Percentiles rank a stretch among this genome's conserved stretches.
phyloP scores from a whole-genome alignment of 2,329 filamentous ascomycete genomes.

The Blastomyces gilchristii region DNA sequence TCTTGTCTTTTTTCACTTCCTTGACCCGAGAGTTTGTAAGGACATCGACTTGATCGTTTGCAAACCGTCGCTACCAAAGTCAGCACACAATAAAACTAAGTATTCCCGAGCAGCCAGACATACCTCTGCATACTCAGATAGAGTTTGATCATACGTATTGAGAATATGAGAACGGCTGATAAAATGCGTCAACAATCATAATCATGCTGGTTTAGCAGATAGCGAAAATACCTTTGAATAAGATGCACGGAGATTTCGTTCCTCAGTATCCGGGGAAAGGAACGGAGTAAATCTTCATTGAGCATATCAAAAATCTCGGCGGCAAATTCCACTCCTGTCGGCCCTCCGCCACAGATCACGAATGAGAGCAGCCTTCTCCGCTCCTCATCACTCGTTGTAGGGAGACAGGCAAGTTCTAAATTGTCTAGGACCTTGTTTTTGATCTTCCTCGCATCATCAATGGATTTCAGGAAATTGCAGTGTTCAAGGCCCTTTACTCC shows the following conservation, averaged over 20 bases:
- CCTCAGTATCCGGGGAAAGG: slow-evolving; percentile 81
- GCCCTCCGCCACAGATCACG: slow-evolving; percentile 88
- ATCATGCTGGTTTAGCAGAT: background rate
- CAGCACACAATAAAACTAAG: slow-evolving; percentile 8
- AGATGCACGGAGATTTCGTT: slow-evolving; percentile 97
- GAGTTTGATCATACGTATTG: slow-evolving; percentile 93
- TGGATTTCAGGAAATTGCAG: slow-evolving; percentile 90
- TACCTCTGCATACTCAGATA: slow-evolving; percentile 81
- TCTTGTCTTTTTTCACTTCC: slow-evolving; percentile 72
- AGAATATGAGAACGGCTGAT: slow-evolving; percentile 72
- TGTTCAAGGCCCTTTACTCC: slow-evolving; percentile 91
- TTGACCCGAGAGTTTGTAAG: slow-evolving; percentile 88
- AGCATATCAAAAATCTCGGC: slow-evolving; percentile 92
- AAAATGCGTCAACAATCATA: background rate
- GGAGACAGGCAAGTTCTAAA: slow-evolving; percentile 82
- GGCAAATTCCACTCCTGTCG: slow-evolving; percentile 94
- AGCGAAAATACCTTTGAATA: slow-evolving; percentile 54
- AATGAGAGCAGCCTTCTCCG: slow-evolving; percentile 81
- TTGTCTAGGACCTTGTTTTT: slow-evolving; percentile 83
- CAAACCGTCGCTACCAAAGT: slow-evolving; percentile 55
- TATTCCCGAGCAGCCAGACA: slow-evolving; percentile 7
- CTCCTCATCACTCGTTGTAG: slow-evolving; percentile 82
- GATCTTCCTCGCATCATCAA: slow-evolving; percentile 81
- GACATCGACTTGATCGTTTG: slow-evolving; percentile 82
- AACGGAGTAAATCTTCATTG: slow-evolving; percentile 77